Evolutionary conservation across 345 rosid species (phyloP).

Genomic region (Kernera saxatilis): DNA sequence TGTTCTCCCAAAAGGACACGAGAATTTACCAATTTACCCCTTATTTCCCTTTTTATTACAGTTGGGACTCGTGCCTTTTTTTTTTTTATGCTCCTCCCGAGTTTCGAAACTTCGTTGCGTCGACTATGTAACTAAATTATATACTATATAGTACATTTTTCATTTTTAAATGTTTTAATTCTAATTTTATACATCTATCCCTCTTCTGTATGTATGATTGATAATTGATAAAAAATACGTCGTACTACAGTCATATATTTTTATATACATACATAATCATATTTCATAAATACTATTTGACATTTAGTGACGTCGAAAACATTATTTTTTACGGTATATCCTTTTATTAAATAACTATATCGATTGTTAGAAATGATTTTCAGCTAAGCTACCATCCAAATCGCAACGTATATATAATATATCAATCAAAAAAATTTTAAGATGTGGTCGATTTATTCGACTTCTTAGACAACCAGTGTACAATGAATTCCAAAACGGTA

Average conservation of each 20-base stretch:
- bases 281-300: no score
- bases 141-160: neutral
- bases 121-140: slow-evolving; percentile 9
- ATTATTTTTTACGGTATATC: no score
- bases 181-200: neutral
- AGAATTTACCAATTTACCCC: slow-evolving; percentile 14
- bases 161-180: neutral
- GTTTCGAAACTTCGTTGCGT: slow-evolving; percentile 25
- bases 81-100: slow-evolving; percentile 11
- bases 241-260: neutral
- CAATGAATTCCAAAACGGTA: no score
- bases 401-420: no score
- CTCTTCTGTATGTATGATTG: neutral
- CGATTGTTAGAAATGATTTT: no score
- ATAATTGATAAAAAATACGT: neutral
- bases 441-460: no score
- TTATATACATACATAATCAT: neutral
- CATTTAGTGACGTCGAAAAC: no score
- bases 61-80: slow-evolving; percentile 30
- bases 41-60: slow-evolving; percentile 5
- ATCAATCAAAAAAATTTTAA: no score
- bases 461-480: no score
- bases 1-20: slow-evolving; percentile 21
- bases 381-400: no score
- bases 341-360: no score